Evolutionary conservation across 305 asterid species (phyloP), one percentile per base, ranked within the genome.

Genomic region (Solanum aculeatissimum): DNA sequence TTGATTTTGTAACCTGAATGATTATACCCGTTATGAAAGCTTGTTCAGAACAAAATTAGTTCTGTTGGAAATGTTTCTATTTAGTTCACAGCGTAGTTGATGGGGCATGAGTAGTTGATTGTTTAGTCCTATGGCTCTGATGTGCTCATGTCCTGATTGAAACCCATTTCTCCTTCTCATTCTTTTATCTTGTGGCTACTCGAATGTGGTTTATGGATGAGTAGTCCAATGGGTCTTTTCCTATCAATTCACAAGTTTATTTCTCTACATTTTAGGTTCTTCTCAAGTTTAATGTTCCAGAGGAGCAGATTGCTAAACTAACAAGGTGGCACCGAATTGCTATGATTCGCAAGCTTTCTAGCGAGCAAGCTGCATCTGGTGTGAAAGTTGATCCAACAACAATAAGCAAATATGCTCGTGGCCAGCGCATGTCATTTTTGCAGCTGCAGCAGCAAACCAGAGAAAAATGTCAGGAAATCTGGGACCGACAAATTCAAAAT

Each of bases 391-490:
- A 97, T 89, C 93, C 98, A 84, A 94, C 98, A 84, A 92, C 98
- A 32, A 97, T 95, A 83, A 94, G 98, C 94, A 97, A 97, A 90
- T 95, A 92, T 90, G 99, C 99, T 81, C 97, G 99, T 82, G 99
- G 99, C 65, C 99, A 95, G 85, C 92, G 99, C 16, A 97, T 97
- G 99, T 97, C 99, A 83, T 97, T 97, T 91, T 91, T 93, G 93
- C 99, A 97, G 89, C 93, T 97, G 88, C 99, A 97, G 94, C 99
- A 97, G 92, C 99, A 97, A 91, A 94, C 99, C 12, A 90, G 99
- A 89, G 99, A 97, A 89, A 97, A 97, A 89, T 97, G 99, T 88
- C 99, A 97, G 89, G 99, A 97, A 88, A 94, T 97, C 87, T 95
- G 99, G 99, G 99, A 95, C 82, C 93, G 99, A 63, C 98, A 95